phyloP scores from a whole-genome alignment of 2,329 filamentous ascomycete genomes.

The Colletotrichum sp. region DNA sequence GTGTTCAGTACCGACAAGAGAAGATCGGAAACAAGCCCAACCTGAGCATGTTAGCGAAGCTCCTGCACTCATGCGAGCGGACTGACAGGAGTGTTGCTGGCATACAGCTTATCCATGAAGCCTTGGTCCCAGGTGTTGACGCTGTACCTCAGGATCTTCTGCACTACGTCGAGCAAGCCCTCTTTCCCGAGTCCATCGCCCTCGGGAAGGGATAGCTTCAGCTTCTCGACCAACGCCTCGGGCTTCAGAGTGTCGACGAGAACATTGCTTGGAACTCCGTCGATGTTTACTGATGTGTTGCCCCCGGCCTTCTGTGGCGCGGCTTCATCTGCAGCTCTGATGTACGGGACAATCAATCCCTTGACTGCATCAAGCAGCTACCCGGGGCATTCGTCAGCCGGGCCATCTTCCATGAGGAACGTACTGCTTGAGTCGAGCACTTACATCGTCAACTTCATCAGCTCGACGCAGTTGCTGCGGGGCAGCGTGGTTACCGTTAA shows the following conservation, averaged over 20 bases:
- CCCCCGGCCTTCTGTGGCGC: slow-evolving; percentile 57
- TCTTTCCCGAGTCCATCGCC: slow-evolving; percentile 67
- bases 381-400: slow-evolving; percentile 6
- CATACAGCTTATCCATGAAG: slow-evolving; percentile 94
- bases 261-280: slow-evolving; percentile 53
- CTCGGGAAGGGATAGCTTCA: slow-evolving; percentile 63
- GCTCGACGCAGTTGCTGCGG: slow-evolving; percentile 37
- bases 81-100: slow-evolving; percentile 80
- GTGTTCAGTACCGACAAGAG: slow-evolving; percentile 88
- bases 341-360: slow-evolving; percentile 72
- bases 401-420: background rate
- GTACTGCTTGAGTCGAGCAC: slow-evolving; percentile 21
- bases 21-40: slow-evolving; percentile 84
- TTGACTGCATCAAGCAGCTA: slow-evolving; percentile 74
- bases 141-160: slow-evolving; percentile 78
- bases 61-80: background rate
- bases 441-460: slow-evolving; percentile 51
- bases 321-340: slow-evolving; percentile 71
- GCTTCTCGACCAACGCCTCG: slow-evolving; percentile 57
- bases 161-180: slow-evolving; percentile 74
- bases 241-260: slow-evolving; percentile 69
- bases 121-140: slow-evolving; percentile 99
- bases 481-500: slow-evolving; percentile 7
- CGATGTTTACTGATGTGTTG: slow-evolving; percentile 44
- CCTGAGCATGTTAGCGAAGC: slow-evolving; percentile 43